phyloP scores from a whole-genome alignment of 139 green algal genomes.

The Closterium sp. region DNA sequence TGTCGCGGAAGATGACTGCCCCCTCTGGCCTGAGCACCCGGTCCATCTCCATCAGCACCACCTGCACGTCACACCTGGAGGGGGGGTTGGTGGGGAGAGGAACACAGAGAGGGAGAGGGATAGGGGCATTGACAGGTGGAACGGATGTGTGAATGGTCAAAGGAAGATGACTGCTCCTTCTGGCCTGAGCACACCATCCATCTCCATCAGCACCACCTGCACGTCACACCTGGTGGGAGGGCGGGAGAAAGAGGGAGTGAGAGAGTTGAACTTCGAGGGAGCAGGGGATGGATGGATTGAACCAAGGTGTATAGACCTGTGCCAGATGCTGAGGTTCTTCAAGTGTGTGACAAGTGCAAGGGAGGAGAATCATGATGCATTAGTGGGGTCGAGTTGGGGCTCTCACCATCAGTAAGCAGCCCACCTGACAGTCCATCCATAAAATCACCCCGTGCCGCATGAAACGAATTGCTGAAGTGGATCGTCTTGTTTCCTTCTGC shows the following conservation, averaged over 20 bases:
- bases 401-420: too few relatives aligned
- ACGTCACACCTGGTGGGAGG: background rate
- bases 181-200: too few relatives aligned
- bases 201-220: too few relatives aligned
- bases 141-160: too few relatives aligned
- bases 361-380: too few relatives aligned
- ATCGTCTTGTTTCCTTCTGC: background rate
- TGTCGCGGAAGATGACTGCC: background rate
- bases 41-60: background rate
- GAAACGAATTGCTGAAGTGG: too few relatives aligned
- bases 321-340: background rate
- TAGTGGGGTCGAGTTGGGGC: too few relatives aligned
- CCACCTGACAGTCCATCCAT: too few relatives aligned
- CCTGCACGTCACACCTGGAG: background rate
- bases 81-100: background rate
- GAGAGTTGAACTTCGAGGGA: too few relatives aligned
- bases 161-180: background rate
- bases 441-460: too few relatives aligned
- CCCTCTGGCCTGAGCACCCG: background rate
- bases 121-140: too few relatives aligned
- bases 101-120: background rate
- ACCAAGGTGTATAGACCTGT: background rate
- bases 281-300: background rate
- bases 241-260: too few relatives aligned
- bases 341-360: background rate